Evolutionary conservation across 1,139 yeast species (phyloP).

Genomic region (Candida anutae): DNA sequence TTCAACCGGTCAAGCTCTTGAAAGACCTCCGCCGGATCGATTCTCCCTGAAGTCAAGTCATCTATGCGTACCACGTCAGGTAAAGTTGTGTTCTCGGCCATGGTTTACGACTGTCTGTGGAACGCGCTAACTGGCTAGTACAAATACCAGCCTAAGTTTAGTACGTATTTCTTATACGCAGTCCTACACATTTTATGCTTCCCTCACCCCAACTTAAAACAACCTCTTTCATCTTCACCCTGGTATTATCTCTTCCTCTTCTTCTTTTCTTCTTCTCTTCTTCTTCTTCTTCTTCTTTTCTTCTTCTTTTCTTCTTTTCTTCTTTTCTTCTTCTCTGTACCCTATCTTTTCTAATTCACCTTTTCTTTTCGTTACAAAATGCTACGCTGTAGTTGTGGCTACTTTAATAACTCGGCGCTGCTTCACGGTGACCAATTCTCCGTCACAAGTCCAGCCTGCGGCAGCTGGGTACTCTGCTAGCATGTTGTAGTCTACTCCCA

Average conservation of each 20-base stretch:
- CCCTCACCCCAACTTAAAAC: neutral
- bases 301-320: neutral
- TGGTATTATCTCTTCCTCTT: neutral
- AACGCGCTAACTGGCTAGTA: too few relatives aligned
- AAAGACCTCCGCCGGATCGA: slow-evolving; percentile 30
- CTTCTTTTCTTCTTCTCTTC: neutral
- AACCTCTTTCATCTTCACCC: neutral
- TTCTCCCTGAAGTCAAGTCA: slow-evolving; percentile 38
- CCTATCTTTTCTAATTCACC: neutral
- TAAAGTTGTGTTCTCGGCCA: slow-evolving; percentile 5
- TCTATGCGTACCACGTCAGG: slow-evolving; percentile 38
- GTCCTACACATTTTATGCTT: neutral
- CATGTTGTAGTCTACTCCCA: slow-evolving; percentile 9
- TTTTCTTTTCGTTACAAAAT: neutral
- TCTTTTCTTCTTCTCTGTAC: neutral
- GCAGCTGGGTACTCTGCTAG: neutral
- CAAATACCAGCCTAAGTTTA: too few relatives aligned
- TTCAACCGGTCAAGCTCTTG: slow-evolving; percentile 36
- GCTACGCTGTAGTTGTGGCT: neutral
- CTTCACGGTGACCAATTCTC: neutral
- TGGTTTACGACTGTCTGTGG: neutral
- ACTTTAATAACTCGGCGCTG: neutral
- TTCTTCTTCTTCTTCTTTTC: neutral
- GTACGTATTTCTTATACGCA: neutral
- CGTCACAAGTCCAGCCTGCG: neutral